Evolutionary conservation across 176 grass and related monocot genomes (phyloP).

Genomic region (Eremochloa ophiuroides): DNA sequence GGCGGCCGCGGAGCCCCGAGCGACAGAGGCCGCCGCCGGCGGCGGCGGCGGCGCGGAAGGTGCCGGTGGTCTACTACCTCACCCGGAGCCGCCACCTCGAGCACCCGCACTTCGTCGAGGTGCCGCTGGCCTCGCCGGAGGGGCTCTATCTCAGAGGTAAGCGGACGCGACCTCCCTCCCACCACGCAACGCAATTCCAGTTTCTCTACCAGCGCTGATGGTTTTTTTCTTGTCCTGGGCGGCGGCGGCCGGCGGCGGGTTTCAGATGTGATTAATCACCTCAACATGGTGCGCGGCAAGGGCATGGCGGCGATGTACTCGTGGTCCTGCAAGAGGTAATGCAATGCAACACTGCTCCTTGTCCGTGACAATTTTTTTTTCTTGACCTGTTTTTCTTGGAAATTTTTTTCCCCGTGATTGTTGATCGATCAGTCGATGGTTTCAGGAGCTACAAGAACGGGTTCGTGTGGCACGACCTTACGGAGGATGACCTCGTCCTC

Average conservation of each 20-base stretch:
- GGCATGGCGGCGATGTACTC: conserved; percentile 84
- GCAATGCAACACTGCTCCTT: not conserved
- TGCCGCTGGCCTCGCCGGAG: conserved; percentile 59
- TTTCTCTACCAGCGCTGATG: not conserved
- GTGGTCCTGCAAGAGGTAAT: conserved; percentile 97
- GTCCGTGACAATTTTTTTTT: not conserved
- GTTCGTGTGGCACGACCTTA: conserved; percentile 97
- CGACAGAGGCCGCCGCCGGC: conserved; percentile 33
- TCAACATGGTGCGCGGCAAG: conserved; percentile 81
- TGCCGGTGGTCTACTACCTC: conserved; percentile 94
- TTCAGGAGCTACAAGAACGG: conserved; percentile 96
- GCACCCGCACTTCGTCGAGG: conserved; percentile 99
- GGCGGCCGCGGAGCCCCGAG: conserved; percentile 42
- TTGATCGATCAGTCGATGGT: not conserved
- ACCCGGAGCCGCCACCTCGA: conserved; percentile 92
- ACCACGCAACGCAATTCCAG: not conserved
- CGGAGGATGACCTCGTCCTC: conserved; percentile 74
- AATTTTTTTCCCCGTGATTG: not conserved
- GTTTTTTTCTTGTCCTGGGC: not conserved
- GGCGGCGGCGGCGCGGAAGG: conserved; percentile 30
- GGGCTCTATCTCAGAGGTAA: conserved; percentile 81
- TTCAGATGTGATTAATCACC: conserved; percentile 76
- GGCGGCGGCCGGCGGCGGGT: not conserved
- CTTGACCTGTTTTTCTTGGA: not conserved
- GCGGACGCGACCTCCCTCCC: not conserved